These are phyloP conservation scores for Vishniacozyma victoriae DNA, from an alignment of 768 basidiomycete genomes.

Conservation along the genomic window DNA sequence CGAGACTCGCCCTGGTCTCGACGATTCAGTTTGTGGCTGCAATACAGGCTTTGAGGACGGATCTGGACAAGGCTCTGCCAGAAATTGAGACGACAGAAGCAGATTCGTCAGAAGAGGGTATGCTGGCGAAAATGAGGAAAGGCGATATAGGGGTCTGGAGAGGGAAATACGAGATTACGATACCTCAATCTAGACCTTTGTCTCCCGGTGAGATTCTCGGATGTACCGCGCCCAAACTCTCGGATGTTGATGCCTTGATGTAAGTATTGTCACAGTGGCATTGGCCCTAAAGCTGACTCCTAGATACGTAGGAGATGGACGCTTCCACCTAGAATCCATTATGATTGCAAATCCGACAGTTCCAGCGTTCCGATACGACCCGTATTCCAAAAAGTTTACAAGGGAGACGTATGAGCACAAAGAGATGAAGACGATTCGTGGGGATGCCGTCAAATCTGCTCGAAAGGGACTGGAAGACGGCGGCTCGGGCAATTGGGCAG, in stretches of 20 bases:
- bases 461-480: conserved; percentile 53
- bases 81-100: conserved; percentile 10
- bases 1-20: conserved; percentile 82
- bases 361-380: conserved; percentile 96
- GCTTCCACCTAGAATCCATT: conserved; percentile 95
- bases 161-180: conserved; percentile 42
- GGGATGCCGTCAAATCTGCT: conserved; percentile 70
- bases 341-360: conserved; percentile 98
- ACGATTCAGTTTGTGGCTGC: conserved; percentile 98
- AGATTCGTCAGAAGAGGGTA: conserved; percentile 9
- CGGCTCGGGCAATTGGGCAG: conserved; percentile 64
- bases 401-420: conserved; percentile 81
- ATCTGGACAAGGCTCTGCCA: conserved; percentile 52
- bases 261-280: conserved; percentile 49
- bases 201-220: conserved; percentile 96
- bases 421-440: conserved; percentile 73
- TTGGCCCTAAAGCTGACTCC: not conserved
- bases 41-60: conserved; percentile 76
- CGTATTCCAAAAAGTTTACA: conserved; percentile 95
- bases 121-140: conserved; percentile 24
- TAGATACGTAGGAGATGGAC: conserved; percentile 94
- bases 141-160: conserved; percentile 46
- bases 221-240: conserved; percentile 82
- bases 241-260: conserved; percentile 83
- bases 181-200: conserved; percentile 61